Conservation (phyloP, 164 flowering plant genomes). For the Macadamia integrifolia region DNA sequence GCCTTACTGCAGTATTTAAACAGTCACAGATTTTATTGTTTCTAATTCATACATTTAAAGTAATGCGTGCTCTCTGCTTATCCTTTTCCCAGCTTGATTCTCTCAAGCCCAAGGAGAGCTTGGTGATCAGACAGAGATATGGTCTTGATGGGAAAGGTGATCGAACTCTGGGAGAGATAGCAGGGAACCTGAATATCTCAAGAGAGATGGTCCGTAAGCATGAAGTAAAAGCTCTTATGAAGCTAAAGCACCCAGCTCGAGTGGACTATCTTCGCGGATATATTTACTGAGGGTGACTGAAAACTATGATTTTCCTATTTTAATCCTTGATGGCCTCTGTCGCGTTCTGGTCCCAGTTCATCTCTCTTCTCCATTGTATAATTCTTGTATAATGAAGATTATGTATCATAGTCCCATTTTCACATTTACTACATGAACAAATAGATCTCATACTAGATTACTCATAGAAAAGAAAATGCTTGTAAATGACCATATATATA, state of each 20-base stretch:
- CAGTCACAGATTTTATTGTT: too few species aligned
- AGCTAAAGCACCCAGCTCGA: constrained; percentile 92
- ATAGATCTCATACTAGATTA: constrained; percentile 1
- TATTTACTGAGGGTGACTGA: constrained; percentile 25
- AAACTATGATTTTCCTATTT: neutral
- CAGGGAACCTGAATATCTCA: constrained; percentile 88
- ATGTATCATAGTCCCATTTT: constrained; percentile 19
- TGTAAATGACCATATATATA: neutral
- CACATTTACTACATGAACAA: constrained; percentile 16
- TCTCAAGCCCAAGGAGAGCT: constrained; percentile 91
- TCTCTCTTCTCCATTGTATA: neutral
- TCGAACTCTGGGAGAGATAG: constrained; percentile 88
- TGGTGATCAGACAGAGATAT: constrained; percentile 94
- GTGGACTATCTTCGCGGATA: constrained; percentile 80
- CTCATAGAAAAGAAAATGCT: neutral
- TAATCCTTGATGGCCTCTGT: neutral
- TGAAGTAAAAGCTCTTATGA: constrained; percentile 95
- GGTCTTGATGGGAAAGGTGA: constrained; percentile 96
- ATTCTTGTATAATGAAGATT: constrained; percentile 17
- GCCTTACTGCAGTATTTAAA: too few species aligned
- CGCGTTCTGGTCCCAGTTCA: too few species aligned
- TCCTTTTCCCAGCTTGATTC: constrained; percentile 71
- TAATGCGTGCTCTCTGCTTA: neutral
- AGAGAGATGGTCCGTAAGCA: constrained; percentile 97
- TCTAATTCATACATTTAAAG: neutral